Evolutionary conservation across 1,139 yeast genomes (phyloP).

Genomic region (Groenewaldozyma auringiensis): DNA sequence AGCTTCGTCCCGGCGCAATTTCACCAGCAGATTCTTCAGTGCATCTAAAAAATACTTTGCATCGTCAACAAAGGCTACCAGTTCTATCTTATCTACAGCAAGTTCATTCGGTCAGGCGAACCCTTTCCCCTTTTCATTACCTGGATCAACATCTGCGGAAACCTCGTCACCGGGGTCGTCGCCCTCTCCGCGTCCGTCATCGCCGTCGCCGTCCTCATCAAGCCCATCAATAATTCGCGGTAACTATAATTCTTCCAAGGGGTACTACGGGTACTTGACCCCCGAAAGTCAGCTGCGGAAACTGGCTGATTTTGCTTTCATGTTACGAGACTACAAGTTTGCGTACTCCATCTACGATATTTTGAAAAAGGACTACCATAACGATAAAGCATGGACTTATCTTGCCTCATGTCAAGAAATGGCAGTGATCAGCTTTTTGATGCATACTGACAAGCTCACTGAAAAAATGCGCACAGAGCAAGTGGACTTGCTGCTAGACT

Average conservation of each 20-base stretch:
- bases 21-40: slow-evolving; percentile 66
- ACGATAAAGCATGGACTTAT: slow-evolving; percentile 76
- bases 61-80: slow-evolving; percentile 24
- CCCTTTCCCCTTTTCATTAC: slow-evolving; percentile 29
- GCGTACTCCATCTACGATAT: slow-evolving; percentile 82
- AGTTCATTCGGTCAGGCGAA: slow-evolving; percentile 16
- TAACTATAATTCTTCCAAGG: slow-evolving; percentile 39
- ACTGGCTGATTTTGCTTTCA: slow-evolving; percentile 87
- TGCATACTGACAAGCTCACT: slow-evolving; percentile 52
- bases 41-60: slow-evolving; percentile 56
- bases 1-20: slow-evolving; percentile 60
- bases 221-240: slow-evolving; percentile 24
- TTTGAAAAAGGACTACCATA: slow-evolving; percentile 67
- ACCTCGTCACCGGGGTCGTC: slow-evolving; percentile 9
- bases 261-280: slow-evolving; percentile 51
- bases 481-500: slow-evolving; percentile 60
- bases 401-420: slow-evolving; percentile 84
- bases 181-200: slow-evolving; percentile 16
- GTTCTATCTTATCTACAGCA: slow-evolving; percentile 18
- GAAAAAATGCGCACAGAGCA: slow-evolving; percentile 53
- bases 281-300: slow-evolving; percentile 73
- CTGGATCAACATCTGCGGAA: slow-evolving; percentile 11
- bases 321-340: slow-evolving; percentile 78
- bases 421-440: slow-evolving; percentile 65
- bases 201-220: slow-evolving; percentile 12